Evolutionary conservation across 2,329 filamentous ascomycete species (phyloP), one percentile per base, ranked within the genome.

Genomic region (Tolypocladium pustulatum): DNA sequence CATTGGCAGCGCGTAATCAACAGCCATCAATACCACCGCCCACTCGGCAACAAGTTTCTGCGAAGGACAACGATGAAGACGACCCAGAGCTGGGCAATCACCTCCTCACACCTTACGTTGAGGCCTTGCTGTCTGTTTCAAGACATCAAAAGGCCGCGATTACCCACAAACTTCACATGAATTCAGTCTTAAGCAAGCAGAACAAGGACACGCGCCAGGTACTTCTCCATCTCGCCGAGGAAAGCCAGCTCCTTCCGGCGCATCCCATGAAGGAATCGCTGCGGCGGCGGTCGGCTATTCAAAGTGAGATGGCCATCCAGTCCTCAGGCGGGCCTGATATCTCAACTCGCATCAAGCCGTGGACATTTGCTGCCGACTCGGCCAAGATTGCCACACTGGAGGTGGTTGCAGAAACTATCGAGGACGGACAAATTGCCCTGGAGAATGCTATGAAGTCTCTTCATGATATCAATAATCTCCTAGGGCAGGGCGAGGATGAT

Each of bases 371-470:
- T 1, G 79, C 83, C 1, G 80, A 86, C 58, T 76, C 81, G 3
- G 82, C 83, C 63, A 85, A 84, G 64, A 81, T 84, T 57, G 71
- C 77, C 2, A 84, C 79, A 1, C 75, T 85, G 13, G 82, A 86
- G 64, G 70, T 74, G 10, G 80, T 87, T 13, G 79, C 81, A 10
- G 83, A 85, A 65, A 81, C 78, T 61, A 76, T 87, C 3, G 83
- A 87, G 57, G 74, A 77, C 57, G 84, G 84, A 0, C 79, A 84
- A 63, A 65, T 79, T 15, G 80, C 81, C 3, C 69, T 87, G 25
- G 80, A 83, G 58, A 74, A 75, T 22, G 79, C 81, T 15, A 78
- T 80, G 66, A 70, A 75, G 55, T 71, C 72, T 1, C 65, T 87
- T 3, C 71, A 72, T n/a, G 74, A 82, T 53, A 75, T 83, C 13